phyloP scores from a whole-genome alignment of 768 basidiomycete species.

The Roridomyces roridus region DNA sequence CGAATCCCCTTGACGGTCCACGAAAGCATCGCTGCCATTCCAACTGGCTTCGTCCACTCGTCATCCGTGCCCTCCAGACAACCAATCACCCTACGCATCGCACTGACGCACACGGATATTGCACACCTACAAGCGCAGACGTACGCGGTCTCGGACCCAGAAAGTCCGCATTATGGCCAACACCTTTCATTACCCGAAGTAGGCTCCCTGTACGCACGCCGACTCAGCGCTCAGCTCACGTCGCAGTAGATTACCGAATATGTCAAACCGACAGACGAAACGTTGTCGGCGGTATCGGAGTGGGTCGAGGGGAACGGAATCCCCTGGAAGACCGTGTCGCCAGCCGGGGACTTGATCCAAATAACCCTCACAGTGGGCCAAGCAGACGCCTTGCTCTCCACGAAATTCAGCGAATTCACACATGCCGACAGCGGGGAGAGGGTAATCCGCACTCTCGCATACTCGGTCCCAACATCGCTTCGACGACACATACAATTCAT shows the following conservation, averaged over 20 bases:
- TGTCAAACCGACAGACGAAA: constrained; percentile 1
- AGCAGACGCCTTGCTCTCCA: constrained; percentile 55
- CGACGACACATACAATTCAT: constrained; percentile 51
- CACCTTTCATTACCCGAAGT: constrained; percentile 50
- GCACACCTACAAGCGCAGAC: constrained; percentile 36
- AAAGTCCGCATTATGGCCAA: constrained; percentile 35
- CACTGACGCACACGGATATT: constrained; percentile 25
- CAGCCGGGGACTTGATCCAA: constrained; percentile 52
- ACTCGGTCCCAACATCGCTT: constrained; percentile 53
- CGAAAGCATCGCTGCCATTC: no score
- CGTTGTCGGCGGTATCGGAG: constrained; percentile 11
- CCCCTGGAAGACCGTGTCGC: constrained; percentile 42
- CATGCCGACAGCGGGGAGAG: constrained; percentile 41
- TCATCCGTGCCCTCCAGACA: no score
- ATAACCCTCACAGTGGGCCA: constrained; percentile 45
- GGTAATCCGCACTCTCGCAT: constrained; percentile 51
- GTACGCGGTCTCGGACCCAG: constrained; percentile 39
- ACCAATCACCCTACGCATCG: constrained; percentile 37
- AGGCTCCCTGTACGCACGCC: constrained; percentile 20
- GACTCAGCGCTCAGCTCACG: not conserved
- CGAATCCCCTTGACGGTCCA: no score
- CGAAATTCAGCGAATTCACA: constrained; percentile 43
- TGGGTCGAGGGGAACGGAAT: constrained; percentile 54
- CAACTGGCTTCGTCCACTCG: no score
- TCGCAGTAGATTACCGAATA: constrained; percentile 1